phyloP scores from a whole-genome alignment of 257 asterid genomes.

The Galeopsis tetrahit region DNA sequence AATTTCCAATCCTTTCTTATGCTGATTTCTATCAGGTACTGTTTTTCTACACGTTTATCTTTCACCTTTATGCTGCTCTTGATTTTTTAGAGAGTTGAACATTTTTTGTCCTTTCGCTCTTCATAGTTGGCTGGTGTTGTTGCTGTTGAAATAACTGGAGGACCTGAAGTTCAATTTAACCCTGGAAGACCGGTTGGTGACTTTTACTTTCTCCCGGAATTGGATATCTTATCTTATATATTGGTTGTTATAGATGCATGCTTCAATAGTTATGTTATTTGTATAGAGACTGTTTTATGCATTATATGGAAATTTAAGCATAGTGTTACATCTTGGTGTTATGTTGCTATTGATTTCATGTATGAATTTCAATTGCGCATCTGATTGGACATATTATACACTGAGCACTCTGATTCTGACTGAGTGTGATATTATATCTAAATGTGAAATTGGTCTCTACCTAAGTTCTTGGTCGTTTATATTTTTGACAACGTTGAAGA shows the following conservation, averaged over 20 bases:
- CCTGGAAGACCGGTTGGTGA: constrained; percentile 78
- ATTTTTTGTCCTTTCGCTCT: constrained; percentile 15
- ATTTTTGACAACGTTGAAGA: not conserved
- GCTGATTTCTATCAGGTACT: constrained; percentile 84
- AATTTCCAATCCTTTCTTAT: constrained; percentile 64
- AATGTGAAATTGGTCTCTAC: not conserved
- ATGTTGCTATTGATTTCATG: not conserved
- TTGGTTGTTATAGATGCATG: not conserved
- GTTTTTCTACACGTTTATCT: not conserved
- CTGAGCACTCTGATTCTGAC: not conserved
- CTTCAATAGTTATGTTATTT: not conserved
- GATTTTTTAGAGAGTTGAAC: not conserved
- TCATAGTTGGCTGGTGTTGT: constrained; percentile 85
- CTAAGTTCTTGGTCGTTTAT: not conserved
- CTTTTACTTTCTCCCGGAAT: constrained; percentile 2
- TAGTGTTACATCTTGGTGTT: not conserved
- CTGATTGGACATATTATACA: not conserved
- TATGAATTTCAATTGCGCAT: not conserved
- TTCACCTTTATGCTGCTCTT: not conserved
- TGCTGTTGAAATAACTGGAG: constrained; percentile 88
- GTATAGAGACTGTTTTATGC: not conserved
- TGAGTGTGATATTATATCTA: not conserved
- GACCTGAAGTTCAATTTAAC: constrained; percentile 90
- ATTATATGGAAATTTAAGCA: not conserved
- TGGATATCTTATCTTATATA: not conserved